Conservation (phyloP, 345 rosid species). For the Gossypium arboreum region DNA sequence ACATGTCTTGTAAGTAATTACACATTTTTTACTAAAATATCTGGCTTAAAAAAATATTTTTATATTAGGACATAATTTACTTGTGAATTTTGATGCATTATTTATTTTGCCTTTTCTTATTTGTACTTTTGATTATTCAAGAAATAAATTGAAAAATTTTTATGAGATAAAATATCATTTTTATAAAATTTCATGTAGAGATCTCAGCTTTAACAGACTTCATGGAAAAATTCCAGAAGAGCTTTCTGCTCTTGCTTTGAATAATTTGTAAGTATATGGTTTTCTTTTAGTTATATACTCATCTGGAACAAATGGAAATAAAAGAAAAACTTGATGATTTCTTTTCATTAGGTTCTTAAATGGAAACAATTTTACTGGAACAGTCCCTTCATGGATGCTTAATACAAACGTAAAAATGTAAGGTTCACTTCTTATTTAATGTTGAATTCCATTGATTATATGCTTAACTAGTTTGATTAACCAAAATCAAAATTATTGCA, state of each 20-base stretch:
- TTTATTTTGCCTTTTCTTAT: background rate
- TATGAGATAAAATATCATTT: background rate
- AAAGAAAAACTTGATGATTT: too few relatives aligned
- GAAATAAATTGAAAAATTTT: background rate
- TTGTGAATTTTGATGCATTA: background rate
- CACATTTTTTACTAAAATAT: background rate
- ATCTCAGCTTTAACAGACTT: slow-evolving; percentile 45
- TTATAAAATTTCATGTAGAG: slow-evolving; percentile 24
- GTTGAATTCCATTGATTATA: background rate
- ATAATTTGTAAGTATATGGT: slow-evolving; percentile 12
- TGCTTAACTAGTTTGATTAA: too few relatives aligned
- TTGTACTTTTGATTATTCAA: background rate
- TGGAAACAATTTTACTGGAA: slow-evolving; percentile 31
- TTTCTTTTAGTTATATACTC: background rate
- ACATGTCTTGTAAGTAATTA: slow-evolving; percentile 38
- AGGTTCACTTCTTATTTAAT: background rate
- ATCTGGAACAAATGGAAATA: too few relatives aligned
- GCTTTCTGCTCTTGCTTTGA: background rate
- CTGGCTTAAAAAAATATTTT: too few relatives aligned
- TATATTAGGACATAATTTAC: too few relatives aligned
- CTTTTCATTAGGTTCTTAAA: slow-evolving; percentile 27
- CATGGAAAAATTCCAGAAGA: slow-evolving; percentile 25
- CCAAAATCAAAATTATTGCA: too few relatives aligned
- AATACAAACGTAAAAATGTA: background rate
- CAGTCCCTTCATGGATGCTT: slow-evolving; percentile 24